Evolutionary conservation across 352 stramenopile genomes (phyloP).

Genomic region (Globisporangium canariense): DNA sequence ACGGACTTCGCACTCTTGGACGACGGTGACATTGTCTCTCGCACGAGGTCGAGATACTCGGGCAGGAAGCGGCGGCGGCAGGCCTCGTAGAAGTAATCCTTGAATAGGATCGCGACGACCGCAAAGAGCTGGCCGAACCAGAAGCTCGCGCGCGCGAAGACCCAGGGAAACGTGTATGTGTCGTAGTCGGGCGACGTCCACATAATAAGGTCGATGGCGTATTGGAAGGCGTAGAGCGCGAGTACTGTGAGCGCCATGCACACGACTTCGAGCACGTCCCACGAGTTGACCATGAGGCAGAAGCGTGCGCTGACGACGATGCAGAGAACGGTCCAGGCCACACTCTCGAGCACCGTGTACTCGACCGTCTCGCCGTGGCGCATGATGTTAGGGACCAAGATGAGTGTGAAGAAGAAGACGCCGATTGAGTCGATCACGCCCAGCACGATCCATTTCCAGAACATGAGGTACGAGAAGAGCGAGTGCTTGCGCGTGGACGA

Average conservation of each 20-base stretch:
- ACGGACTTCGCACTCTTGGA: neutral
- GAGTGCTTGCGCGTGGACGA: conserved; percentile 42
- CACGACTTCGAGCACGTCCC: conserved; percentile 59
- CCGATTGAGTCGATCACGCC: conserved; percentile 77
- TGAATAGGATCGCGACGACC: conserved; percentile 54
- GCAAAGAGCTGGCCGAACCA: conserved; percentile 79
- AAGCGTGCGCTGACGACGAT: conserved; percentile 77
- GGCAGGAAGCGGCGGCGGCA: conserved; percentile 61
- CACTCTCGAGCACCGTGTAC: conserved; percentile 56
- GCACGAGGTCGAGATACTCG: conserved; percentile 71
- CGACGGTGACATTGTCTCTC: conserved; percentile 33
- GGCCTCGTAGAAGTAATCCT: conserved; percentile 73
- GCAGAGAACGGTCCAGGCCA: conserved; percentile 77
- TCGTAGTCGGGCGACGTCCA: conserved; percentile 54
- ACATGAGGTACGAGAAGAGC: conserved; percentile 78
- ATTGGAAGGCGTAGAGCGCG: conserved; percentile 63
- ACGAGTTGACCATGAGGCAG: conserved; percentile 79
- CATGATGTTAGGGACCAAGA: conserved; percentile 52
- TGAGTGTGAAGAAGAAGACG: conserved; percentile 62
- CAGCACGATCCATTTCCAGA: conserved; percentile 84
- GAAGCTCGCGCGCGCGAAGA: conserved; percentile 59
- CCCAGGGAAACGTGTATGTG: conserved; percentile 77
- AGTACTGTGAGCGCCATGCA: conserved; percentile 57
- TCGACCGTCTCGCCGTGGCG: conserved; percentile 51
- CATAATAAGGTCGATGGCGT: conserved; percentile 59